Conservation (phyloP, 192 early-diverging fungal species). For the Gigaspora rosea region DNA sequence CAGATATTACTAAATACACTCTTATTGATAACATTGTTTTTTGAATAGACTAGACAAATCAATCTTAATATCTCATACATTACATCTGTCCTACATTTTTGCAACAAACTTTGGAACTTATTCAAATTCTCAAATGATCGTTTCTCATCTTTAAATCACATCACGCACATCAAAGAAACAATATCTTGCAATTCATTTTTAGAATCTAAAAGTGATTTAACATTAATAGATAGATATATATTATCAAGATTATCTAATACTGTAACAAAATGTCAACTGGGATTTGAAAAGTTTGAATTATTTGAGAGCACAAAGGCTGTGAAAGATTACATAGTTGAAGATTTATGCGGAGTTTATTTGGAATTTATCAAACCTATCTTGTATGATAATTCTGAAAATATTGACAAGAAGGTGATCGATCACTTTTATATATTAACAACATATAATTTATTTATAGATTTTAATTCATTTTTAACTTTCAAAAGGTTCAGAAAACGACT, state of each 20-base stretch:
- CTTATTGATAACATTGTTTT: background rate
- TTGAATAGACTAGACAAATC: conserved; percentile 75
- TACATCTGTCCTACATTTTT: conserved; percentile 83
- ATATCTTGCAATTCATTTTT: conserved; percentile 10
- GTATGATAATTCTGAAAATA: conserved; percentile 54
- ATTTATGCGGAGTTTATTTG: conserved; percentile 95
- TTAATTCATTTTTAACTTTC: too few relatives aligned
- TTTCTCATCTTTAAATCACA: conserved; percentile 55
- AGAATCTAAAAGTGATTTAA: conserved; percentile 33
- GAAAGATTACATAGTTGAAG: conserved; percentile 87
- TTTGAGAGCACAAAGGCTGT: conserved; percentile 77
- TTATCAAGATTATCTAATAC: conserved; percentile 79
- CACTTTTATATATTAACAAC: too few relatives aligned
- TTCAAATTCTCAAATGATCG: conserved; percentile 70
- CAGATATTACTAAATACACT: background rate
- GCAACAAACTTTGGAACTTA: conserved; percentile 97
- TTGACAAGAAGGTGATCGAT: conserved; percentile 47
- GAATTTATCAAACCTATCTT: conserved; percentile 84
- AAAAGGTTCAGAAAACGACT: conserved; percentile 44
- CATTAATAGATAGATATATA: conserved; percentile 83
- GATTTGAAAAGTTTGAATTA: conserved; percentile 71
- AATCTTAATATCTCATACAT: conserved; percentile 90
- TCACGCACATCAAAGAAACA: conserved; percentile 16
- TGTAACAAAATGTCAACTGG: conserved; percentile 61
- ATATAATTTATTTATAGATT: too few relatives aligned